phyloP scores from a whole-genome alignment of 345 rosid species.

The Anastatica hierochuntica region DNA sequence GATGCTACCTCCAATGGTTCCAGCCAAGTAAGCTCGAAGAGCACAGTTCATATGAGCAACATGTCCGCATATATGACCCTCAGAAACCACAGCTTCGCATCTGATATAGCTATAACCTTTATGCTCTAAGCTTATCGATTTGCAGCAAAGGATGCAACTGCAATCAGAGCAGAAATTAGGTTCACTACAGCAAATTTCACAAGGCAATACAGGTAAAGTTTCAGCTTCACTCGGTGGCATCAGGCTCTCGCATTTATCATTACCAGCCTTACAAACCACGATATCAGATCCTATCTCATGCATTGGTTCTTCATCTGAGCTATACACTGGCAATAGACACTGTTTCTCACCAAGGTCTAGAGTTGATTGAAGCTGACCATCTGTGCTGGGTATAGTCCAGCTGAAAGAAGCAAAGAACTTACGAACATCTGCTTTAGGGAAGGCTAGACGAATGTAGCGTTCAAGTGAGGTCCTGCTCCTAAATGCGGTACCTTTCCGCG shows the following conservation, averaged over 20 bases:
- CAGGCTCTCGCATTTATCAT: slow-evolving; percentile 49
- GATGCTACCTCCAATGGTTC: slow-evolving; percentile 73
- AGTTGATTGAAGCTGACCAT: slow-evolving; percentile 35
- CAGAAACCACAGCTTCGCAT: slow-evolving; percentile 54
- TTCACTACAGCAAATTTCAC: slow-evolving; percentile 79
- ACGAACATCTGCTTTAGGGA: slow-evolving; percentile 41
- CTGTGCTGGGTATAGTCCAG: slow-evolving; percentile 52
- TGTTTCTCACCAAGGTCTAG: slow-evolving; percentile 25
- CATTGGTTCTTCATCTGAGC: slow-evolving; percentile 32
- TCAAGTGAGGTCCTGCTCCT: slow-evolving; percentile 45
- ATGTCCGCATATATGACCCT: slow-evolving; percentile 58
- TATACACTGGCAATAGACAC: slow-evolving; percentile 10
- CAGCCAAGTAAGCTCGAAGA: slow-evolving; percentile 76
- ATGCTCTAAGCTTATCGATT: slow-evolving; percentile 35
- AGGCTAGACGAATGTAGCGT: slow-evolving; percentile 28
- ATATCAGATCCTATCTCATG: slow-evolving; percentile 27
- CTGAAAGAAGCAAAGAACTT: slow-evolving; percentile 61
- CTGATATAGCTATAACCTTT: slow-evolving; percentile 59
- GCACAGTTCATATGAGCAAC: slow-evolving; percentile 81
- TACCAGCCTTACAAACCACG: slow-evolving; percentile 60
- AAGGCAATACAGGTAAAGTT: slow-evolving; percentile 36
- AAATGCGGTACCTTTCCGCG: neutral
- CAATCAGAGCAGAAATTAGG: slow-evolving; percentile 67
- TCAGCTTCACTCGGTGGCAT: slow-evolving; percentile 21
- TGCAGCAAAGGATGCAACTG: slow-evolving; percentile 77